Percentiles rank a stretch among this genome's conserved stretches.
phyloP scores from a whole-genome alignment of 768 basidiomycete species.

The Amanita inopinata region DNA sequence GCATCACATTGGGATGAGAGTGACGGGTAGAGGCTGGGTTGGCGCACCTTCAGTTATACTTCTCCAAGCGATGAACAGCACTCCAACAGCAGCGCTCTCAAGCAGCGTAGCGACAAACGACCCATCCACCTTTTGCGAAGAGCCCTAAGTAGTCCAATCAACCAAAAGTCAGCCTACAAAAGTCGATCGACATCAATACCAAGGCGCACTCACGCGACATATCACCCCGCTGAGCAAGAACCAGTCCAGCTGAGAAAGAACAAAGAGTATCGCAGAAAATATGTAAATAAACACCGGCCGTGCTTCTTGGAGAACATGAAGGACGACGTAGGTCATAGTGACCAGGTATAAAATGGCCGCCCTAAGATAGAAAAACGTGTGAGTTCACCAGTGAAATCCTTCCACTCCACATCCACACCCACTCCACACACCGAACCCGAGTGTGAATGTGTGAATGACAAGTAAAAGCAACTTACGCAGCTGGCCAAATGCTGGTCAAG shows the following conservation, averaged over 20 bases:
- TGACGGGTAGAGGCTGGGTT: neutral
- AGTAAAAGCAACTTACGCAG: slow-evolving; percentile 44
- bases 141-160: slow-evolving; percentile 33
- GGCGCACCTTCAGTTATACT: slow-evolving; percentile 80
- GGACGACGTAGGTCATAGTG: slow-evolving; percentile 76
- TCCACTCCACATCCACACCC: neutral
- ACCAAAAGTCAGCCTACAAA: too few species aligned
- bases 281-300: slow-evolving; percentile 76
- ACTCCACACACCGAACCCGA: neutral
- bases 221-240: slow-evolving; percentile 73
- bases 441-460: neutral
- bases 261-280: slow-evolving; percentile 65
- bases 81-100: slow-evolving; percentile 63
- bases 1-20: neutral
- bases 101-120: slow-evolving; percentile 80
- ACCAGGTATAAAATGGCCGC: slow-evolving; percentile 45
- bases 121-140: slow-evolving; percentile 69
- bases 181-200: too few species aligned
- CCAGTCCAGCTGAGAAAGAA: slow-evolving; percentile 73
- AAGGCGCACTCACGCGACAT: slow-evolving; percentile 39
- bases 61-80: slow-evolving; percentile 74
- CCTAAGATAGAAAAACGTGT: neutral
- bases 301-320: slow-evolving; percentile 65
- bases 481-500: slow-evolving; percentile 65
- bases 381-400: neutral